Conservation (phyloP, 106 monocot genomes). For the Platanthera zijinensis region DNA sequence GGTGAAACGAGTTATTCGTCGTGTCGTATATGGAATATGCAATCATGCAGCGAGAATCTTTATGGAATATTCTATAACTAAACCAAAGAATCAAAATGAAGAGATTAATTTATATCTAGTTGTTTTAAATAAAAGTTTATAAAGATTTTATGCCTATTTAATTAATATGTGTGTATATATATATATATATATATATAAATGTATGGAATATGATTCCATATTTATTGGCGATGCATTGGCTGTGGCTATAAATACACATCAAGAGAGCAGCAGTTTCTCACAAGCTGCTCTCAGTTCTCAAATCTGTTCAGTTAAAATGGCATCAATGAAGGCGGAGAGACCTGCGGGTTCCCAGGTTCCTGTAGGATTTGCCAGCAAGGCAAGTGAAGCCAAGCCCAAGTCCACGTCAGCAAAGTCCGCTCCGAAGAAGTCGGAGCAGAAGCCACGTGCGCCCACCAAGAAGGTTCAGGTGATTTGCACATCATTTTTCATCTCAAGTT, state of each 20-base stretch:
- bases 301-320: not conserved
- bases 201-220: not conserved
- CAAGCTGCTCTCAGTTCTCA: not conserved
- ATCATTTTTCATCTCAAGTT: not conserved
- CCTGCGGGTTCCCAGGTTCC: not conserved
- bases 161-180: not conserved
- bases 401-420: not conserved
- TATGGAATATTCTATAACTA: not conserved
- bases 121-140: too few species aligned
- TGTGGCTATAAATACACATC: not conserved
- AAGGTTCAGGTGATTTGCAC: constrained; percentile 4
- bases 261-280: not conserved
- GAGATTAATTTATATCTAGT: too few species aligned
- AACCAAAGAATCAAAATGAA: not conserved
- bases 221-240: not conserved
- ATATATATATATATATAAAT: too few species aligned
- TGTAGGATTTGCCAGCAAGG: not conserved
- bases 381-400: not conserved
- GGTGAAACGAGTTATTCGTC: too few species aligned
- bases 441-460: constrained; percentile 1
- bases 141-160: not conserved
- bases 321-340: constrained; percentile 13
- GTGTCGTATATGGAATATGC: not conserved
- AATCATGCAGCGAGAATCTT: not conserved
- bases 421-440: not conserved